A percentile compares a stretch with the other conserved stretches of the same genome.
Conservation (phyloP, 352 stramenopile genomes). For the Phytophthora litchii region DNA sequence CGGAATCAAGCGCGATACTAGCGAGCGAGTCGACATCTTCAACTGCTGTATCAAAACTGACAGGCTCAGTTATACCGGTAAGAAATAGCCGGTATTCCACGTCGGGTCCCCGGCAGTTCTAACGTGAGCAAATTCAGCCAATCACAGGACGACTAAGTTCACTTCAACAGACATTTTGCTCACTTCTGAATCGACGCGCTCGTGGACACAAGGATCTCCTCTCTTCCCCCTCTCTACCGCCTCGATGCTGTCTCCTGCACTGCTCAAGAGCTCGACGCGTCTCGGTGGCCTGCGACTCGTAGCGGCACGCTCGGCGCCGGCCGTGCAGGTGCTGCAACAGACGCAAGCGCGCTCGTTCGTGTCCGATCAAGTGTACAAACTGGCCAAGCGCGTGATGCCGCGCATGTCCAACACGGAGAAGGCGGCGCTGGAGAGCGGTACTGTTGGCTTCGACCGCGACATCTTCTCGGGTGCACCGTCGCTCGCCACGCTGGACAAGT, state of each 20-base stretch:
- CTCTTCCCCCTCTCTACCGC: not conserved
- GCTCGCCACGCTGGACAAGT: slow-evolving; percentile 94
- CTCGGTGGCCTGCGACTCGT: slow-evolving; percentile 30
- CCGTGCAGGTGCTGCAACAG: slow-evolving; percentile 63
- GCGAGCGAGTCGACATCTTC: slow-evolving; percentile 18
- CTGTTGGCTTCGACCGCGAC: slow-evolving; percentile 97
- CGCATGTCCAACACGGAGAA: slow-evolving; percentile 96
- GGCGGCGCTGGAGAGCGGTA: slow-evolving; percentile 94
- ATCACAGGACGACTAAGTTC: slow-evolving; percentile 11
- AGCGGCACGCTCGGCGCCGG: slow-evolving; percentile 39
- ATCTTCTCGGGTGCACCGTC: slow-evolving; percentile 96
- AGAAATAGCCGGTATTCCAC: slow-evolving; percentile 5
- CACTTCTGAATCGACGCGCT: slow-evolving; percentile 36
- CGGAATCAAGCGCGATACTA: slow-evolving; percentile 64
- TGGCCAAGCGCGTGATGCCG: slow-evolving; percentile 95
- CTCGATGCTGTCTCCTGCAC: slow-evolving; percentile 40
- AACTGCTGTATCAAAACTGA: not conserved
- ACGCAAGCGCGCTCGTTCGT: slow-evolving; percentile 78
- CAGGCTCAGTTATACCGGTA: no score
- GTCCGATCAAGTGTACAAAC: slow-evolving; percentile 92
- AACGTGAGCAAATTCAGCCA: slow-evolving; percentile 24
- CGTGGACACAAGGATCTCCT: slow-evolving; percentile 15
- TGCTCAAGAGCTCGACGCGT: slow-evolving; percentile 41
- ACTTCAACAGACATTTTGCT: slow-evolving; percentile 26
- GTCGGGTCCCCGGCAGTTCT: slow-evolving; percentile 10